Base-by-base conservation (phyloP, 169 alveolate genomes). In the Plasmodium inui region DNA sequence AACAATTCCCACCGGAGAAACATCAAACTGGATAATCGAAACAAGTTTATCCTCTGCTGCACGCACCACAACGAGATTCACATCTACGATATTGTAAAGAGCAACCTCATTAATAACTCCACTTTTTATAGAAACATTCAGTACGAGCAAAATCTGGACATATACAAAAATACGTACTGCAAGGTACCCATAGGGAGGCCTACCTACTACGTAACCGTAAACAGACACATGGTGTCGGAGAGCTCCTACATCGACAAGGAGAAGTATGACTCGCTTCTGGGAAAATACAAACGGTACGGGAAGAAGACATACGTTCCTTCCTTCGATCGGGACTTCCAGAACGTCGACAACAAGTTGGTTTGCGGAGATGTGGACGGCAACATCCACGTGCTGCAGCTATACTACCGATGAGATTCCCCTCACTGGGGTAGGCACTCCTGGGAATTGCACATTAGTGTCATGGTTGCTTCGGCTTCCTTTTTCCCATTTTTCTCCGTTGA, bases 301-400 rank as follows among this genome's bases (percentile, higher is more conserved):
- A 89, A 70, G 82, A 89, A 72, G 46, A 46, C 10, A 32, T 0
- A 55, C 9, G 53, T 34, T 26, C 71, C 17, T 72, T 79, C 88
- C n/a, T 14, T 30, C 17, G 94, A 89, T 61, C n/a, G 5, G 50
- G 82, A 57, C 12, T 85, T 85, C 37, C 78, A 85, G 74, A 89
- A 89, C 32, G 72, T 89, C n/a, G 53, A 89, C 34, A 89, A 89
- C 71, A 76, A 79, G n/a, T 55, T 89, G 53, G 88, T 89, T 34
- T 89, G 94, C 34, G 94, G 94, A 26, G 94, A 89, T 67, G 72
- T 89, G 82, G 82, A 89, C 71, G 94, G 94, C 0, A 44, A 78
- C 73, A 89, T 89, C 37, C 94, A 89, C 71, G 82, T 89, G 32
- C 44, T 89, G 32, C 88, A 89, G 90, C 71, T 89, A n/a, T 89